Conservation (phyloP, 1,284 basidiomycete genomes). For the Moesziomyces sp. region DNA sequence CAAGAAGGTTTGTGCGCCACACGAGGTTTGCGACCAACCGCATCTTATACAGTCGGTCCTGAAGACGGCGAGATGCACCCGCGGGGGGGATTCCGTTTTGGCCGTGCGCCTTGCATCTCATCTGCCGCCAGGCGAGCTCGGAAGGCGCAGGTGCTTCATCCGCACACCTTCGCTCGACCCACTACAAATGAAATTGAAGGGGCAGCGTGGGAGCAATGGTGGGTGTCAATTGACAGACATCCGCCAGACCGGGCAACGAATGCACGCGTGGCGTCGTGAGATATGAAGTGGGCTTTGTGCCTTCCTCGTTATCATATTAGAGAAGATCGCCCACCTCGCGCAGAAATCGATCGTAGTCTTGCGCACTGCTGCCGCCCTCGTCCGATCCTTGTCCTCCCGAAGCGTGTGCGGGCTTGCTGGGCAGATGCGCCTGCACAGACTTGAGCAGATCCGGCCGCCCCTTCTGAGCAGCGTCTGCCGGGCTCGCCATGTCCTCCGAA, state of each 20-base stretch:
- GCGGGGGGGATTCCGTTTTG: too few species aligned
- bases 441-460: conserved; percentile 29
- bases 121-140: conserved; percentile 1
- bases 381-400: neutral
- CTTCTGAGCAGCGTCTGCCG: conserved; percentile 10
- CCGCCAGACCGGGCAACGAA: neutral
- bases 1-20: too few species aligned
- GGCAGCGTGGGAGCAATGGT: neutral
- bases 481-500: conserved; percentile 13
- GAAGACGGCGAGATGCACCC: neutral
- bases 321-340: conserved; percentile 44
- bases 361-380: conserved; percentile 3
- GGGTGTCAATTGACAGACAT: neutral
- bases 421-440: conserved; percentile 29
- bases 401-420: conserved; percentile 4
- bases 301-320: conserved; percentile 1
- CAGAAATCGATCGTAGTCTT: conserved; percentile 47
- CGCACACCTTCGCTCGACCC: neutral
- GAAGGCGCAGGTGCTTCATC: conserved; percentile 10
- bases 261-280: neutral
- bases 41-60: neutral
- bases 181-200: neutral
- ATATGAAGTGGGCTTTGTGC: conserved; percentile 3
- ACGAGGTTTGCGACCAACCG: neutral
- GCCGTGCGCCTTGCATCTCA: neutral